These are phyloP conservation scores for Aspergillus sp. DNA, from an alignment of 2,329 filamentous ascomycete species.

Conservation along the genomic window DNA sequence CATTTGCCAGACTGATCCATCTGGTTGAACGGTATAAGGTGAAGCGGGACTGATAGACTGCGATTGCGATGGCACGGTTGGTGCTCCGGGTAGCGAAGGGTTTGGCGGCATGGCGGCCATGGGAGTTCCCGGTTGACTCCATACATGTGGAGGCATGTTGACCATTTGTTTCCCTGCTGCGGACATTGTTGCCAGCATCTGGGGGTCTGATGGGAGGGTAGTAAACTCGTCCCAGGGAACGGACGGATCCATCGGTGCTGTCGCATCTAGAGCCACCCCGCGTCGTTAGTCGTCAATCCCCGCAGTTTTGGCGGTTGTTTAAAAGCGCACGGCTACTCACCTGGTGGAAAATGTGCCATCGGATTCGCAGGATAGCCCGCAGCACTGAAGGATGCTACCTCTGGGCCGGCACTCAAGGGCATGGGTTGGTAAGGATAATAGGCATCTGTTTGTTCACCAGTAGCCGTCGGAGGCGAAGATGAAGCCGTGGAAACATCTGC, in stretches of 20 bases:
- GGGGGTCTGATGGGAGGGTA: conserved; percentile 34
- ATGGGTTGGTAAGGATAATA: conserved; percentile 39
- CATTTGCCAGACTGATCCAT: conserved; percentile 38
- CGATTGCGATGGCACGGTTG: conserved; percentile 31
- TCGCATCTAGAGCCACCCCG: conserved; percentile 26
- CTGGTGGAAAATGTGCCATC: conserved; percentile 37
- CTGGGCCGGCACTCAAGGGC: conserved; percentile 33
- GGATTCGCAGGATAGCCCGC: conserved; percentile 31
- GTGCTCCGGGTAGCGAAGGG: conserved; percentile 29
- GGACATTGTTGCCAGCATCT: conserved; percentile 34
- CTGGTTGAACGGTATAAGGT: conserved; percentile 35
- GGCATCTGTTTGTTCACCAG: conserved; percentile 34
- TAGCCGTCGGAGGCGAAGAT: conserved; percentile 44
- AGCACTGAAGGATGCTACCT: conserved; percentile 34
- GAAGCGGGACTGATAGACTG: conserved; percentile 30
- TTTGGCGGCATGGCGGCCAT: conserved; percentile 27
- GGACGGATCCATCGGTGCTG: conserved; percentile 33
- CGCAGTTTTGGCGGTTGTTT: neutral
- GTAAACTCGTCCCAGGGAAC: conserved; percentile 41
- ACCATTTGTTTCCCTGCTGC: conserved; percentile 33
- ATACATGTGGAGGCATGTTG: conserved; percentile 33
- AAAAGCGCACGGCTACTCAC: conserved; percentile 26
- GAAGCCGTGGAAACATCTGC: conserved; percentile 51
- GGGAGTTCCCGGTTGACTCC: conserved; percentile 29
- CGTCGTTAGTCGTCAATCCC: conserved; percentile 8